These are phyloP conservation scores for Fusarium beomiforme DNA, from an alignment of 2,329 filamentous ascomycete species.

Conservation along the genomic window DNA sequence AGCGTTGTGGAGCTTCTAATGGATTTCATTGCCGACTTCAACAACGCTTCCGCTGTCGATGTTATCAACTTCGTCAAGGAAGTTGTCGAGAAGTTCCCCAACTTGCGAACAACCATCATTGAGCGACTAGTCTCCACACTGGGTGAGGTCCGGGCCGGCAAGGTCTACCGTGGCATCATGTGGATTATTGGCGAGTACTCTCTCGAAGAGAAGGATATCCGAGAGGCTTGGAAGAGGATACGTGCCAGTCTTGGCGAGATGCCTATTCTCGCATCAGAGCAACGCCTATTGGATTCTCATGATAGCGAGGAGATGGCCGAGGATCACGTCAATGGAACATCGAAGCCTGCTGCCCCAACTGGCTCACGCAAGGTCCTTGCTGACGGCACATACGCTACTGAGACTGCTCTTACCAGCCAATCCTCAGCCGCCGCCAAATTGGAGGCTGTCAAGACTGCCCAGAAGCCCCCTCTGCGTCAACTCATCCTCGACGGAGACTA, in stretches of 20 bases:
- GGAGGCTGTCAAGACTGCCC: conserved; percentile 95
- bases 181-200: conserved; percentile 99
- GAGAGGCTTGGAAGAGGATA: conserved; percentile 96
- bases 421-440: conserved; percentile 89
- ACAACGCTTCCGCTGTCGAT: conserved; percentile 95
- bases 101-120: conserved; percentile 86
- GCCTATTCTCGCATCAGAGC: conserved; percentile 94
- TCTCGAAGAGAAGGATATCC: conserved; percentile 90
- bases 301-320: conserved; percentile 73
- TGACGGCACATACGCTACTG: conserved; percentile 96
- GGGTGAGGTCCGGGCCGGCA: conserved; percentile 92
- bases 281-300: conserved; percentile 87
- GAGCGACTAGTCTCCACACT: conserved; percentile 89
- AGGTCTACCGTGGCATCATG: conserved; percentile 94
- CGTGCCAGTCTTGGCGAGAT: conserved; percentile 94
- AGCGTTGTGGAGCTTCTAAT: conserved; percentile 97
- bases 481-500: conserved; percentile 98
- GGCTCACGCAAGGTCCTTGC: conserved; percentile 92
- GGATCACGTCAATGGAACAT: conserved; percentile 80
- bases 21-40: conserved; percentile 99
- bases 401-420: conserved; percentile 93
- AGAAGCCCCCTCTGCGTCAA: conserved; percentile 93
- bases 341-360: conserved; percentile 78
- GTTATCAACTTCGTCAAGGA: conserved; percentile 99
- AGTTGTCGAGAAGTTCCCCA: conserved; percentile 97